Evolutionary conservation across 1,284 basidiomycete species (phyloP).

Genomic region (Trichosporon inkin): DNA sequence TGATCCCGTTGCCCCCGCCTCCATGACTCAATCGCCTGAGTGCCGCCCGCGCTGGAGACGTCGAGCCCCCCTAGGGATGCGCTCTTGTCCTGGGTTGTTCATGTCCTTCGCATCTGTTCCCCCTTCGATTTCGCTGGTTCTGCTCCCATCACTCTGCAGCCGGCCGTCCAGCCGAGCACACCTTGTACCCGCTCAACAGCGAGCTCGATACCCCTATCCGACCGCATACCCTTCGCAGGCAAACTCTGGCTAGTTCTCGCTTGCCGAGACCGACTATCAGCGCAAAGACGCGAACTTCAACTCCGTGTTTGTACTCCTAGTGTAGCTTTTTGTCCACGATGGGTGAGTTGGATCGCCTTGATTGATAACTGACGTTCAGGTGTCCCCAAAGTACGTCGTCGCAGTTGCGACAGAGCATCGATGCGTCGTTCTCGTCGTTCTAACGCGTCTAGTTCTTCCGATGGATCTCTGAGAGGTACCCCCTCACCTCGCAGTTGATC

Average conservation of each 20-base stretch:
- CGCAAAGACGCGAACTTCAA: constrained; percentile 4
- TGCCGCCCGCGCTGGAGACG: no score
- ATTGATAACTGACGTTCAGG: constrained; percentile 19
- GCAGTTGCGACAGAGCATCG: not conserved
- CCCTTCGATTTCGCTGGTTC: no score
- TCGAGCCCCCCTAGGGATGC: no score
- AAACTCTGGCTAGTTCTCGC: not conserved
- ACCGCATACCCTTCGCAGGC: constrained; percentile 6
- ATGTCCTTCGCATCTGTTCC: no score
- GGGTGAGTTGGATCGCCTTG: constrained; percentile 21
- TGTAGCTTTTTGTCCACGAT: constrained; percentile 23
- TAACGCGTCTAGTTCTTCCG: constrained; percentile 53
- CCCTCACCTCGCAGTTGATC: constrained; percentile 94
- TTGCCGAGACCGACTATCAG: not conserved
- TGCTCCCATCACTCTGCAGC: not conserved
- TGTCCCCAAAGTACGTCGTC: constrained; percentile 35
- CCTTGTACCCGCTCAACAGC: not conserved
- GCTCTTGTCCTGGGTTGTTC: no score
- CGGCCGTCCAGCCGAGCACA: not conserved
- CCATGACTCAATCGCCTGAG: no score
- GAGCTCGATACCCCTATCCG: constrained; percentile 1
- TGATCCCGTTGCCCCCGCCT: no score
- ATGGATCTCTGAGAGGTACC: constrained; percentile 80
- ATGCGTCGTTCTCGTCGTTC: constrained; percentile 1
- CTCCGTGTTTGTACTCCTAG: constrained; percentile 8